phyloP scores from a whole-genome alignment of 495 filamentous ascomycete species.

The Baudoinia panamericana region DNA sequence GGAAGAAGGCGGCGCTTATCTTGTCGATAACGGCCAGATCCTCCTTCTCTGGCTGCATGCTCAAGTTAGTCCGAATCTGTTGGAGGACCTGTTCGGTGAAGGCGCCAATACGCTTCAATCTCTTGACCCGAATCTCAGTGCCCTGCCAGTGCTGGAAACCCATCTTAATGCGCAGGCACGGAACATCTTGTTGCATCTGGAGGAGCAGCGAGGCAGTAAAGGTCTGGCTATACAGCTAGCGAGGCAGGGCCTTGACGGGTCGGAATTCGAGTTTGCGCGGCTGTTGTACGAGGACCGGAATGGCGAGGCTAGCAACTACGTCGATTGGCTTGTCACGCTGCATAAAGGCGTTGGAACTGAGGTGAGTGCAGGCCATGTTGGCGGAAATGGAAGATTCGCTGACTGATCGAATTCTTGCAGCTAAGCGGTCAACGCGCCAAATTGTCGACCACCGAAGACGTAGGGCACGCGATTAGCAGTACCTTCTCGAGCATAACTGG shows the following conservation, averaged over 20 bases:
- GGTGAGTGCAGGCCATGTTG: conserved; percentile 8
- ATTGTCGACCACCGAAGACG: conserved; percentile 13
- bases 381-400: background rate
- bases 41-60: conserved; percentile 82
- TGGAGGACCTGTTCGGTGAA: conserved; percentile 81
- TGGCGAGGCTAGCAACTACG: conserved; percentile 93
- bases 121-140: conserved; percentile 64
- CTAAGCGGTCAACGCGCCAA: conserved; percentile 18
- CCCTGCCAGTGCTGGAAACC: conserved; percentile 66
- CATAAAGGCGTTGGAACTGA: conserved; percentile 42
- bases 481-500: conserved; percentile 12
- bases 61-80: conserved; percentile 61
- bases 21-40: conserved; percentile 92
- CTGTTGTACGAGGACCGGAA: conserved; percentile 88
- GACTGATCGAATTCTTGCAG: conserved; percentile 2
- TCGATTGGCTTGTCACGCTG: conserved; percentile 95
- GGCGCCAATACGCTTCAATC: conserved; percentile 54
- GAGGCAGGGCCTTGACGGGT: conserved; percentile 83
- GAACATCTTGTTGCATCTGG: conserved; percentile 80
- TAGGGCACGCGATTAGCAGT: conserved; percentile 4
- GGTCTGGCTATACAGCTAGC: conserved; percentile 81
- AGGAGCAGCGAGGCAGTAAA: conserved; percentile 69
- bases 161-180: conserved; percentile 91
- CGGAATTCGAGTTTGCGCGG: conserved; percentile 91
- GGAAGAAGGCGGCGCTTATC: conserved; percentile 90